A percentile compares a stretch with the other conserved stretches of the same genome.
These are phyloP conservation scores for Suillus clintonianus DNA, from an alignment of 768 basidiomycete genomes.

Conservation along the genomic window DNA sequence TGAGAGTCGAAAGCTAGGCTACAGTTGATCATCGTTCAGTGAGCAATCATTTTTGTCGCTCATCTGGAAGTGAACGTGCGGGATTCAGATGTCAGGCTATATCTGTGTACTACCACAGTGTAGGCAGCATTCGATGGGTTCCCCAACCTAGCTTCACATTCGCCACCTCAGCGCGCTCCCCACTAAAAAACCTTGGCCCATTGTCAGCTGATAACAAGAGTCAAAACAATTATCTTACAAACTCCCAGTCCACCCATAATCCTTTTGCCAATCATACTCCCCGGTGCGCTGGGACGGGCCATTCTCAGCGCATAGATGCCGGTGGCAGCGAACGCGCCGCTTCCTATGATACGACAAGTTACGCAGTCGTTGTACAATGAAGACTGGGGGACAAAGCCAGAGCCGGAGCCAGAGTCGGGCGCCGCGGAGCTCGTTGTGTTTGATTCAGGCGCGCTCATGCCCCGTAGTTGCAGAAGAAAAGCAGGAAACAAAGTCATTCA, in stretches of 20 bases:
- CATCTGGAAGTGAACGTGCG: not conserved
- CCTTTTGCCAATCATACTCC: constrained; percentile 59
- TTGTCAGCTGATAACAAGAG: constrained; percentile 11
- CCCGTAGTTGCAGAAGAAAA: not conserved
- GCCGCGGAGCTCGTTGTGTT: not conserved
- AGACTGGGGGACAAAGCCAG: no score
- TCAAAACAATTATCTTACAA: constrained; percentile 39
- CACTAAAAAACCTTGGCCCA: constrained; percentile 25
- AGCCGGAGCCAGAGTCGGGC: not conserved
- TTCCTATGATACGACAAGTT: constrained; percentile 70
- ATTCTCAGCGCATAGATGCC: constrained; percentile 70
- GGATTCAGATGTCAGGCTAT: not conserved
- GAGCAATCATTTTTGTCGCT: not conserved
- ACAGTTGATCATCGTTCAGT: not conserved
- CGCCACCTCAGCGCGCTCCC: constrained; percentile 32
- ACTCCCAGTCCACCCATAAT: constrained; percentile 64
- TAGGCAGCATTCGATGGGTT: not conserved
- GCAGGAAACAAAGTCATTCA: not conserved
- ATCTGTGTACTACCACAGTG: not conserved
- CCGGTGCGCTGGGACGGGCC: constrained; percentile 63
- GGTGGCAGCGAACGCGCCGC: constrained; percentile 59
- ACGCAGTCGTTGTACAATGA: constrained; percentile 52
- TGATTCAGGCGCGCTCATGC: not conserved
- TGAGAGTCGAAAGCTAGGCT: not conserved
- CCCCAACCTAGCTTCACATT: constrained; percentile 8